Conservation (phyloP, 257 asterid species). For the Gynochthodes officinalis region DNA sequence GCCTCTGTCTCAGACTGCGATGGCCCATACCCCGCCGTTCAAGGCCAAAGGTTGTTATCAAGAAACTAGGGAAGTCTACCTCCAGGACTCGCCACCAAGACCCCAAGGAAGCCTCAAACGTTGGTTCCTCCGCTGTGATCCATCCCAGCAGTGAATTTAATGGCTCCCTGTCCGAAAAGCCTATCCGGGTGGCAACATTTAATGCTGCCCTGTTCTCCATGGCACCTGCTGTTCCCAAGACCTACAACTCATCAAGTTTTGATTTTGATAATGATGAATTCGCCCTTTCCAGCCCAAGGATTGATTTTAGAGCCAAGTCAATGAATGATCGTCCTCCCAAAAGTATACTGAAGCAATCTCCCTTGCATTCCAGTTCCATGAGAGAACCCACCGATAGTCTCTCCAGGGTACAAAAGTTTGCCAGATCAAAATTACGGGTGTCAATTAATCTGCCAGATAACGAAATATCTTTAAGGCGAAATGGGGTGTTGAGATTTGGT, state of each 20-base stretch:
- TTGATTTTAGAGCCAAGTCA: constrained; percentile 38
- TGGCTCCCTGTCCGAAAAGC: constrained; percentile 28
- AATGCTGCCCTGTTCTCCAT: constrained; percentile 97
- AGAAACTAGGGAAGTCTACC: constrained; percentile 50
- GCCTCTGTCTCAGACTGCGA: constrained; percentile 49
- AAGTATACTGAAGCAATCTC: constrained; percentile 79
- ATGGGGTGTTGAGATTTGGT: constrained; percentile 44
- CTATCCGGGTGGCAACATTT: constrained; percentile 65
- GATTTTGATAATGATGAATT: constrained; percentile 31
- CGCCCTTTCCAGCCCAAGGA: background rate
- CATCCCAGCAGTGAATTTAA: constrained; percentile 54
- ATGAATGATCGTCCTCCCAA: constrained; percentile 54
- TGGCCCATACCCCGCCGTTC: constrained; percentile 63
- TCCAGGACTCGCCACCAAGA: constrained; percentile 30
- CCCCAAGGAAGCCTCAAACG: constrained; percentile 15
- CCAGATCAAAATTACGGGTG: constrained; percentile 72
- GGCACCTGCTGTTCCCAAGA: constrained; percentile 78
- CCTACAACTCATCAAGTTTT: constrained; percentile 30
- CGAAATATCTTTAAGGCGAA: constrained; percentile 74
- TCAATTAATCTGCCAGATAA: constrained; percentile 91
- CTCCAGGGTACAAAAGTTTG: constrained; percentile 46
- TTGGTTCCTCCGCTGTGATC: constrained; percentile 57
- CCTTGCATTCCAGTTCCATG: constrained; percentile 42
- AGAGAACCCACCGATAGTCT: constrained; percentile 19
- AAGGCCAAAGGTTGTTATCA: constrained; percentile 50